Evolutionary conservation across 192 early-diverging fungal species (phyloP), one percentile per base, ranked within the genome.

Genomic region (Thamnidium elegans): DNA sequence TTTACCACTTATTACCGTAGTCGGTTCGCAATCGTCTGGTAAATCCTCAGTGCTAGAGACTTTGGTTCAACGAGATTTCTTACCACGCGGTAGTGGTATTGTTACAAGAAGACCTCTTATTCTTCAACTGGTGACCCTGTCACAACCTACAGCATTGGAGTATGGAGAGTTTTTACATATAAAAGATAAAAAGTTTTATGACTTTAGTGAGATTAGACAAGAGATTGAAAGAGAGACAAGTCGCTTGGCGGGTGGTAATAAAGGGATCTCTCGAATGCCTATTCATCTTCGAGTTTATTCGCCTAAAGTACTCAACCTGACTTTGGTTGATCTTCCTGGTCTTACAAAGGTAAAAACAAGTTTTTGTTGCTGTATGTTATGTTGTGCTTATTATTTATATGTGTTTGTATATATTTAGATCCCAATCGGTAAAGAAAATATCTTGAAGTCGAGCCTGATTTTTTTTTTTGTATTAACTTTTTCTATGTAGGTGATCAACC

Each of bases 41-140:
- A 99, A 99, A 73, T 92, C 89, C 55, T 95, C 93, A n/a, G 98
- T 99, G 14, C 79, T 99, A 26, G 98, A 99, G 69, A 97, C 94
- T 73, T 88, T 99, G 67, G 96, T 98, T 15, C 94, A 96, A n/a
- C 81, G 90, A 31, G 98, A 99, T 81, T 98, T 99, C 73, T 72
- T 99, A 55, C 98, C 98, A 20, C 85, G 96, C 59, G 97, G 91
- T 23, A 90, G 81, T 70, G 91, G 91, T 21, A 88, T 93, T 61
- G 89, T 93, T 67, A 93, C 91, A 34, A 86, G 91, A 15, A 83
- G 91, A 8, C 91, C 91, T 10, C 72, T 93, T 56, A 87, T 93
- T 47, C 71, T 93, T 44, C 91, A 93, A 72, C 84, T 93, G 46
- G 84, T 90, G 17, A 89, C 74, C 6, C 30, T 63, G 50, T n/a